Conservation (phyloP, 2,329 filamentous ascomycete genomes). For the Lasiodiplodia sp. region DNA sequence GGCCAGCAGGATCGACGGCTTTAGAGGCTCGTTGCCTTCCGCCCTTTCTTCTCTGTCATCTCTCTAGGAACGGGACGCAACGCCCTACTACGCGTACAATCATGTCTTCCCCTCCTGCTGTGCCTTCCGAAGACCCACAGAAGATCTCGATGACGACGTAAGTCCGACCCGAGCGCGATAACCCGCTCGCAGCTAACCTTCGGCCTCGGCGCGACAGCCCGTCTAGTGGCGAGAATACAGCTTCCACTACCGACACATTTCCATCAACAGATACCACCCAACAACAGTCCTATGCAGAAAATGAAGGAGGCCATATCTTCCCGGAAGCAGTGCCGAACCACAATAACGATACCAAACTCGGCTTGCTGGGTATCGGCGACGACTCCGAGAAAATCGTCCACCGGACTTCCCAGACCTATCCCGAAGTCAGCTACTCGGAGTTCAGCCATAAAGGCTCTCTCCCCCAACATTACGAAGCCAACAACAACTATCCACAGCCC, state of each 20-base stretch:
- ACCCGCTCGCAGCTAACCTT: not conserved
- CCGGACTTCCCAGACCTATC: not conserved
- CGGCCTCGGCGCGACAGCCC: too few relatives aligned
- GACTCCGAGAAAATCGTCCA: not conserved
- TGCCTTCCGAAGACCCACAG: not conserved
- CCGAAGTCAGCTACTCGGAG: constrained; percentile 1
- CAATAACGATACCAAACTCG: not conserved
- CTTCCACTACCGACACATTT: not conserved
- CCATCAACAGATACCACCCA: not conserved
- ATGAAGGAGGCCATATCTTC: not conserved
- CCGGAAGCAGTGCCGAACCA: not conserved
- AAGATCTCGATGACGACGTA: not conserved
- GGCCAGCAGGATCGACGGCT: not conserved
- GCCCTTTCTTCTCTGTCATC: not conserved
- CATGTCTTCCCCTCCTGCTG: constrained; percentile 1
- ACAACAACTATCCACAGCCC: not conserved
- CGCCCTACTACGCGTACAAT: not conserved
- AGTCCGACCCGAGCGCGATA: not conserved
- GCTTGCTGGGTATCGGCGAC: not conserved
- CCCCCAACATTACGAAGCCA: not conserved
- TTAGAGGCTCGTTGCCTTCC: not conserved
- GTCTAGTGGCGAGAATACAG: not conserved
- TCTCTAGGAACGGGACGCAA: not conserved
- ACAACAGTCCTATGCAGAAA: not conserved
- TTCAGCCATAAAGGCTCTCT: not conserved